Base-by-base conservation (phyloP, 805 yeast species). In the Limtongozyma cylindracea region DNA sequence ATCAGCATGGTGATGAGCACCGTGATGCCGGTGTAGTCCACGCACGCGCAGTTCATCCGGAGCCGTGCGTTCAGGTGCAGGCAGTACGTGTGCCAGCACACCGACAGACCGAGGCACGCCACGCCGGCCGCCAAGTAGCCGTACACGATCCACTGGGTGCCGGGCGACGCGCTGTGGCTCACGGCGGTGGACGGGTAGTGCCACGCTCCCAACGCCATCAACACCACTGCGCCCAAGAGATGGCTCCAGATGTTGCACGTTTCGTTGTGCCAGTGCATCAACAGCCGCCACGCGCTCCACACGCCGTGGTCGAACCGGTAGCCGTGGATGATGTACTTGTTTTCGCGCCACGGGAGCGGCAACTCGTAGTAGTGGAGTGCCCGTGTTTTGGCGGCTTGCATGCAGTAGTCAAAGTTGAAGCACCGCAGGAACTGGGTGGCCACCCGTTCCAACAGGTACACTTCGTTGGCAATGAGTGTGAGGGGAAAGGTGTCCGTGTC, bases 201-300 rank as follows among this genome's bases (percentile, higher is more conserved):
- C 31, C 45, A 47, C 9, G 64, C 20, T 8, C 63, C 54, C 11
- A 82, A 33, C 29, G 65, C 69, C 1, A 56, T 23, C 39, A 82
- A 45, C 14, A 62, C 34, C 3, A 62, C 15, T 3, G 72, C 59
- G 9, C 95, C 96, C 2, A 64, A 17, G 9, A 77, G 35, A 47
- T 84, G 98, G 0, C 93, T 61, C 96, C 98, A 84, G 25, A 84
- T 80, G 44, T 88, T 88, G 38, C 73, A 59, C 1, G 92, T 61
- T 42, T 84, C 98, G 39, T 84, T 84, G 45, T 88, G 96, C 31
- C 49, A 47, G 21, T 50, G 39, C 37, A 64, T 56, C 10, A 80
- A 48, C 21, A 82, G 62, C 27, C 51, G 42, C 15, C 71, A 23
- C 30, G 88, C 71, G 24, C 59, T 55, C 5, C 35, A 15, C 37